phyloP scores from a whole-genome alignment of 1,139 yeast species.

The Kurtzmaniella quercitrusa region DNA sequence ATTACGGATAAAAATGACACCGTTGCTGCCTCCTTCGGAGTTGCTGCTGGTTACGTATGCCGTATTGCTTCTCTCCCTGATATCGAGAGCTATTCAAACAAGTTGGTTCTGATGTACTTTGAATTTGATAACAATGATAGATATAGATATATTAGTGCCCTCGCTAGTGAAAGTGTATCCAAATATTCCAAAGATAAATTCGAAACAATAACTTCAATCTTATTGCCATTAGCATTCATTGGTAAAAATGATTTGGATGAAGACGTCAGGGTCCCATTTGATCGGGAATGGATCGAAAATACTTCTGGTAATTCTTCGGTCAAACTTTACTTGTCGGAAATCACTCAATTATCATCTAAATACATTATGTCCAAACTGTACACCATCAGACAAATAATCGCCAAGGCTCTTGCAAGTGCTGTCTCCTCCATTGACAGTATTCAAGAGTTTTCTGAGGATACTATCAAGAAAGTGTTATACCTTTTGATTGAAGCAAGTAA shows the following conservation, averaged over 20 bases:
- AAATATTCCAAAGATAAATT: constrained; percentile 70
- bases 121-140: constrained; percentile 47
- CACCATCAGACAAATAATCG: constrained; percentile 65
- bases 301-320: constrained; percentile 75
- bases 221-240: constrained; percentile 74
- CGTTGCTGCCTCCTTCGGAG: constrained; percentile 71
- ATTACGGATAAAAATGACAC: constrained; percentile 69
- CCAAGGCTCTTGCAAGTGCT: constrained; percentile 63
- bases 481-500: constrained; percentile 59
- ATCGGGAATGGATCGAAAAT: constrained; percentile 74
- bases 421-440: constrained; percentile 40
- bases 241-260: constrained; percentile 66
- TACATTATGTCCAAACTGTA: constrained; percentile 57
- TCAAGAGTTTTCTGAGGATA: constrained; percentile 22
- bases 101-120: constrained; percentile 57
- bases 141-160: constrained; percentile 50
- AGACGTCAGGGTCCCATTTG: constrained; percentile 47
- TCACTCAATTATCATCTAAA: constrained; percentile 46
- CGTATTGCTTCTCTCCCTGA: constrained; percentile 56
- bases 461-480: constrained; percentile 35
- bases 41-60: constrained; percentile 76
- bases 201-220: constrained; percentile 55
- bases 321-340: constrained; percentile 69
- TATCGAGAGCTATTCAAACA: constrained; percentile 50
- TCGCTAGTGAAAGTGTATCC: constrained; percentile 64